Base-by-base conservation (phyloP, 2,329 filamentous ascomycete species). In the Paramyrothecium roridum region DNA sequence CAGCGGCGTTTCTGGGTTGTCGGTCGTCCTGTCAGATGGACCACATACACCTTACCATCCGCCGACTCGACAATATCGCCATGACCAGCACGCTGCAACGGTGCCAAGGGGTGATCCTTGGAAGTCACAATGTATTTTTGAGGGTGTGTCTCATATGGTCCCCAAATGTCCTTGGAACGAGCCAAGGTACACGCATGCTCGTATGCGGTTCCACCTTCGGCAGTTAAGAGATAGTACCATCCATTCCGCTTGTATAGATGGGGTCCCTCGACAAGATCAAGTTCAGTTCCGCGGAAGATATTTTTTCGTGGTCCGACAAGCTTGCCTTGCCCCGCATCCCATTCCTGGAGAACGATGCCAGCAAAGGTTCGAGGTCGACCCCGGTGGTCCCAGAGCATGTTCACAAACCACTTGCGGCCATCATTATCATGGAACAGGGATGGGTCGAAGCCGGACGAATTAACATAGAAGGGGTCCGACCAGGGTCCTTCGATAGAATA, bases 401-500 rank as follows among this genome's bases (percentile, higher is more conserved):
- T 43, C 37, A 43, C 37, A 19, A 43, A 43, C 37, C 37, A 43
- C n/a, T 43, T 87, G 81, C 63, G 86, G 84, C 81, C 81, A 53
- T 81, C 76, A 37, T 80, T 77, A 55, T 85, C 81, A 63, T 84
- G 81, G 66, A 84, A 85, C 3, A 85, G 69, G 1, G 78, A 81
- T 0, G 84, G 84, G 61, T 88, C 84, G 61, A 87, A 87, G 1
- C 83, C 84, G 0, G 81, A 85, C 0, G 80, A 82, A 63, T 86
- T 86, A 63, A 77, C 73, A 61, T 82, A 83, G 8, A 82, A 65
- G 0, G 84, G 83, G 51, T 87, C 83, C 0, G 81, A 84, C 84
- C 84, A 87, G 0, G 83, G 83, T 0, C 84, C 84, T 40, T 80
- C 76, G 53, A 86, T 81, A 6, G 70, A 61, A 0, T 76, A 70